A percentile compares a stretch with the other conserved stretches of the same genome.
These are phyloP conservation scores for Patellifolia procumbens DNA, from an alignment of 179 eudicot species.

Conservation along the genomic window DNA sequence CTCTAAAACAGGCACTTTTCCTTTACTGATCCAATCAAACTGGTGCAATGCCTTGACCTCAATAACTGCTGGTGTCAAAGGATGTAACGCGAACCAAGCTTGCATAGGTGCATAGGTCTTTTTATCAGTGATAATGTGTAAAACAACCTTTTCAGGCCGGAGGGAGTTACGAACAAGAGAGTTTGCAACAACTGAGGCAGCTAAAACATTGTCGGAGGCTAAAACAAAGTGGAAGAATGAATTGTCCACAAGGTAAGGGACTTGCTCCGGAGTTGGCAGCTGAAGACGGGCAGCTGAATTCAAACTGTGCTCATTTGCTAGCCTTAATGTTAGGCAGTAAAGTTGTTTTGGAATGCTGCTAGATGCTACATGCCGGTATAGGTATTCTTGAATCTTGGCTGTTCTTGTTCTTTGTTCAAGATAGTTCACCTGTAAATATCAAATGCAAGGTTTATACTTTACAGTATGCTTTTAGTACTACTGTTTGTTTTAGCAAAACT, in stretches of 20 bases:
- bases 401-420: slow-evolving; percentile 80
- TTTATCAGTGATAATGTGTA: slow-evolving; percentile 82
- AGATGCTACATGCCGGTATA: slow-evolving; percentile 91
- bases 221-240: slow-evolving; percentile 81
- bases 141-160: slow-evolving; percentile 65
- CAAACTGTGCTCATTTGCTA: slow-evolving; percentile 81
- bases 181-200: slow-evolving; percentile 86
- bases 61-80: slow-evolving; percentile 65
- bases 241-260: slow-evolving; percentile 83
- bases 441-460: not conserved
- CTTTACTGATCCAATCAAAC: slow-evolving; percentile 91
- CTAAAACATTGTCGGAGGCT: slow-evolving; percentile 92
- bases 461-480: no score
- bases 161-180: slow-evolving; percentile 75
- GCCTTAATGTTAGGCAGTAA: slow-evolving; percentile 70
- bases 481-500: not conserved
- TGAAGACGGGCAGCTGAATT: slow-evolving; percentile 84
- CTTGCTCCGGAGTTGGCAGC: slow-evolving; percentile 72
- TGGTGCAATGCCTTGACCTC: slow-evolving; percentile 93
- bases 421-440: slow-evolving; percentile 50
- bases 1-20: slow-evolving; percentile 88
- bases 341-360: slow-evolving; percentile 93
- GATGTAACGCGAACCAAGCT: slow-evolving; percentile 90
- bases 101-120: slow-evolving; percentile 91
- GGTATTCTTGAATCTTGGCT: slow-evolving; percentile 84